Base-by-base conservation (phyloP, 169 alveolate genomes). In the Plasmodium gallinaceum region DNA sequence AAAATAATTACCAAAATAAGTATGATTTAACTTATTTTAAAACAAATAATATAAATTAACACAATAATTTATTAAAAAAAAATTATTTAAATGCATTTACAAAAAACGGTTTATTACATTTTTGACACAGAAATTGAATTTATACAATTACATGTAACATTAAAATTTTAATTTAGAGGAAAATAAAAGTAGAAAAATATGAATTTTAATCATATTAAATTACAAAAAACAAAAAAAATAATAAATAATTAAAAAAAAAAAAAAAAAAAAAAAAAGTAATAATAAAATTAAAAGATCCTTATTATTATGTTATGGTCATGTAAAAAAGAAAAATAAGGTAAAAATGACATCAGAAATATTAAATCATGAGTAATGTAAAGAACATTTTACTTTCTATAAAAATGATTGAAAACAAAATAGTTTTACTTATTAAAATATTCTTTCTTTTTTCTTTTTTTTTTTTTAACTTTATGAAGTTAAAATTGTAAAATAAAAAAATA, bases 21-120 rank as follows among this genome's bases (percentile, higher is more conserved):
- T 20, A 32, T 57, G 57, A n/a, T 20, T n/a, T 24, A 58, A 24
- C 32, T 43, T 74, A 74, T 57, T 14, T 20, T 69, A 69, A 58
- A 74, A 74, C 88, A 74, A 74, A 74, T 74, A 39, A 60, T 42
- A 74, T 14, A 74, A 74, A 32, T 60, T 9, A 57, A 58, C 60
- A 74, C 88, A 74, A 58, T 14, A 74, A 42, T 32, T 8, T n/a
- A 39, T 74, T 60, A 60, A 74, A 57, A 60, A 60, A 61, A 57
- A 72, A 42, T 74, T 57, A 46, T 58, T 58, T 42, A 57, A 74
- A 74, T 42, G 64, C 60, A 58, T 57, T 74, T 32, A 74, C 88
- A 74, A 74, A 74, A 74, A 48, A 54, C 26, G 54, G n/a, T 37
- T 54, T 62, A n/a, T 32, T 18, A 58, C 57, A 74, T 39, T 42